These are phyloP conservation scores for Phaeotremella skinneri DNA, from an alignment of 768 basidiomycete species.

Conservation along the genomic window DNA sequence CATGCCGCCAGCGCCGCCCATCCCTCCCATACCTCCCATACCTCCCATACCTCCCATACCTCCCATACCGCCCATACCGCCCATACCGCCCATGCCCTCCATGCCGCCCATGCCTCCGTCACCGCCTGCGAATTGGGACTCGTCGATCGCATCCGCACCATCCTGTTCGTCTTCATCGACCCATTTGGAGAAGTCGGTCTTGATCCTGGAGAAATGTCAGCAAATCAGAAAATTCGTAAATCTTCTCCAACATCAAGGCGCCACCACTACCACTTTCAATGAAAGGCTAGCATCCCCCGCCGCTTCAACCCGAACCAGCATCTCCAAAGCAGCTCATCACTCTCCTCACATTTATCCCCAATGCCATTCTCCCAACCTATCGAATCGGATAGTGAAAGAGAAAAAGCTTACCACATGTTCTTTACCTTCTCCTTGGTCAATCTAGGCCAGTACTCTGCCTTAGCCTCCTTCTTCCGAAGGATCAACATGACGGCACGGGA, in stretches of 20 bases:
- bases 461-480: conserved; percentile 74
- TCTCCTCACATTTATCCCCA: too few species aligned
- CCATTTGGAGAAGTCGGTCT: conserved; percentile 95
- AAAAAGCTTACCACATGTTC: conserved; percentile 44
- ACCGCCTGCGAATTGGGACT: conserved; percentile 19
- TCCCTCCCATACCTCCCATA: conserved; percentile 29
- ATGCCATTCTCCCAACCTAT: too few species aligned
- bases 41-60: conserved; percentile 39
- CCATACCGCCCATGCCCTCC: conserved; percentile 41
- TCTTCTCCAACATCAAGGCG: too few species aligned
- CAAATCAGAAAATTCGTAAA: too few species aligned
- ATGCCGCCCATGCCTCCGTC: conserved; percentile 43
- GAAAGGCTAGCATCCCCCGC: neutral
- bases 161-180: conserved; percentile 97
- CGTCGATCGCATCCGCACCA: conserved; percentile 51
- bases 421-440: conserved; percentile 83
- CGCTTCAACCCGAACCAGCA: neutral
- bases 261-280: too few species aligned
- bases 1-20: conserved; percentile 42
- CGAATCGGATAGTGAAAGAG: too few species aligned
- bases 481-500: conserved; percentile 67
- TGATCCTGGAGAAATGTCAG: conserved; percentile 60
- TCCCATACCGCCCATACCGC: conserved; percentile 37
- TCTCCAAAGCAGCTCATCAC: too few species aligned
- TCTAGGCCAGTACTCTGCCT: conserved; percentile 85